Base-by-base conservation (phyloP, 2,329 filamentous ascomycete species). In the Knoxdaviesia proteae region DNA sequence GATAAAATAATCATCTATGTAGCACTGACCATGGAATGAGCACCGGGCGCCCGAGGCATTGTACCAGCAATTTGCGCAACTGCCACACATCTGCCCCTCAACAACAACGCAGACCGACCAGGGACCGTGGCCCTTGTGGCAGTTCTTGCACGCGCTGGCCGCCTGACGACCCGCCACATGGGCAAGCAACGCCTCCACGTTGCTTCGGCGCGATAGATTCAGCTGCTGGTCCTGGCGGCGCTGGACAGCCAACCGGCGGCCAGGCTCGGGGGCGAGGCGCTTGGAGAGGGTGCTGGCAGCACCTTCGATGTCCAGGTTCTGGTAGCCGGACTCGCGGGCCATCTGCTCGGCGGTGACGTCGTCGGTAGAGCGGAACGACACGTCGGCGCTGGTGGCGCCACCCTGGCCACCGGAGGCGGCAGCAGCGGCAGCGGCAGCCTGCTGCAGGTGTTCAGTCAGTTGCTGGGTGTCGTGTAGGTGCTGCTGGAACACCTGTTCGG, bases 11-110 rank as follows among this genome's bases (percentile, higher is more conserved):
- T 33, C 7, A 36, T 7, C 34, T 5, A 35, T 6, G 34, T 37
- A 5, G 1, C 32, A 53, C 65, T 48, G 57, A 74, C 71, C 69
- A 46, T 74, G 71, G 51, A 74, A 75, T 9, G 69, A 74, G 47
- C 71, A 76, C 41, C 71, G 58, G 7, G 68, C 64, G 7, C 71
- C 71, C 41, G 69, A 73, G 6, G 71, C 71, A 44, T 76, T 76
- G 54, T 70, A 75, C 71, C 71, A 75, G 52, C 71, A 76, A 51
- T 76, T 76, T 45, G 70, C 65, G 47, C 71, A 76, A 50, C 68
- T 73, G 7, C 71, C 71, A 45, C 68, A 74, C 67, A 75, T 69
- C 51, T 72, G 67, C 1, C 71, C 70, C 40, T 67, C 65, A 29
- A 71, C 66, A n/a, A 73, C 58, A n/a, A 76, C 61, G 47, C 71